Conservation (phyloP, 164 flowering plant genomes). For the Macadamia tetraphylla region DNA sequence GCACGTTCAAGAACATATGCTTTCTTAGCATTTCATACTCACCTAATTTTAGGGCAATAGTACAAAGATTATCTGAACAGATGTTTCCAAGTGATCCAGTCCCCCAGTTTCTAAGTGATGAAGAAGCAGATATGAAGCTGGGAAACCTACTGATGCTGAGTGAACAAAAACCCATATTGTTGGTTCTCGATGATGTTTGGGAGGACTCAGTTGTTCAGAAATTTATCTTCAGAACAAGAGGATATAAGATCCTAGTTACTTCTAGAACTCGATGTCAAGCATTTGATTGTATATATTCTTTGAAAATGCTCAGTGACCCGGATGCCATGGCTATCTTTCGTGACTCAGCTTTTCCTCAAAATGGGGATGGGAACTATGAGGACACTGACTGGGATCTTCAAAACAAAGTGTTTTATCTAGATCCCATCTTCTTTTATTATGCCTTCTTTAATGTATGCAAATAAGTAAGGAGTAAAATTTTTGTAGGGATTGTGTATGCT, state of each 20-base stretch:
- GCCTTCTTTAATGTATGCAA: slow-evolving; percentile 5
- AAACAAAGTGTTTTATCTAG: slow-evolving; percentile 7
- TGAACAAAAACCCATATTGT: too few species aligned
- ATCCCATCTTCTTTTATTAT: too few species aligned
- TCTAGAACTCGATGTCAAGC: slow-evolving; percentile 7
- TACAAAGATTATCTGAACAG: slow-evolving; percentile 4
- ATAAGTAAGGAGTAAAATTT: not conserved
- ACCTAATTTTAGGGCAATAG: slow-evolving; percentile 12
- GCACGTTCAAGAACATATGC: slow-evolving; percentile 13
- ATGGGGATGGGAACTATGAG: not conserved
- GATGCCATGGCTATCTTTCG: slow-evolving; percentile 6
- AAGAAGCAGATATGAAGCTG: too few species aligned
- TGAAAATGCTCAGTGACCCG: slow-evolving; percentile 21
- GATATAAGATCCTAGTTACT: too few species aligned
- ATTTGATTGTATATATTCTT: slow-evolving; percentile 17
- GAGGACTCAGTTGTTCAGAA: too few species aligned
- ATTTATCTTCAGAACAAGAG: too few species aligned
- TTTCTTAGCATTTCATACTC: slow-evolving; percentile 16
- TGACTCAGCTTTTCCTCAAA: slow-evolving; percentile 19
- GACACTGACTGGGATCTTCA: slow-evolving; percentile 18
- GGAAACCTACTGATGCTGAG: too few species aligned
- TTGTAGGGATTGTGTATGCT: too few species aligned
- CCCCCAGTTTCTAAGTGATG: too few species aligned
- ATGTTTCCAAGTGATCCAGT: too few species aligned
- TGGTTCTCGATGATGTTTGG: too few species aligned